Conservation (phyloP, 2,329 filamentous ascomycete genomes). For the Fusarium algeriense region DNA sequence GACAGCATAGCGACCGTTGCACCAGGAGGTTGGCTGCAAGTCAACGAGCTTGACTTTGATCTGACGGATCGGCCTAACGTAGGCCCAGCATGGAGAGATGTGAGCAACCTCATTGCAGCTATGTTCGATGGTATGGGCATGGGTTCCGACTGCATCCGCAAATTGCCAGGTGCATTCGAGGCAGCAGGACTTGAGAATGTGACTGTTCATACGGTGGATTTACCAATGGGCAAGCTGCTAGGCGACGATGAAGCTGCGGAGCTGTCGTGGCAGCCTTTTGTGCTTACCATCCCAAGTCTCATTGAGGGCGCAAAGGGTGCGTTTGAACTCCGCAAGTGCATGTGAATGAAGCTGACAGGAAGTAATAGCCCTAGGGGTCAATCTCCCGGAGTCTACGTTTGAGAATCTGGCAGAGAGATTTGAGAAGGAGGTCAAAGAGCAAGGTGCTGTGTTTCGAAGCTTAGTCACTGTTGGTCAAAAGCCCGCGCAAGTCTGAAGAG, state of each 20-base stretch:
- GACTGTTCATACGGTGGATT: background rate
- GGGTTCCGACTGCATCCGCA: background rate
- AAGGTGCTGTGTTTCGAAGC: conserved; percentile 7
- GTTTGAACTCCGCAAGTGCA: fast-evolving
- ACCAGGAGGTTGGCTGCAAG: conserved; percentile 22
- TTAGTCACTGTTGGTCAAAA: conserved; percentile 12
- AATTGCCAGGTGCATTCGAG: background rate
- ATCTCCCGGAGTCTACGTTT: background rate
- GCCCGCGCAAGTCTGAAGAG: background rate
- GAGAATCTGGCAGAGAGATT: conserved; percentile 15
- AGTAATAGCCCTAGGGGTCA: background rate
- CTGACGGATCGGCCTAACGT: background rate
- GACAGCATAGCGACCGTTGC: background rate
- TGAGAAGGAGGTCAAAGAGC: conserved; percentile 16
- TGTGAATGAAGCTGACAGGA: background rate
- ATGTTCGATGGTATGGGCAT: conserved; percentile 27
- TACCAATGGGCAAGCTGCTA: conserved; percentile 19
- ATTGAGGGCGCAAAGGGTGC: conserved; percentile 13
- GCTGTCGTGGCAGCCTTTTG: conserved; percentile 11
- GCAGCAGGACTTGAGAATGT: background rate
- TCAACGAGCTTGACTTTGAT: conserved; percentile 27
- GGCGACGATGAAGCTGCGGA: background rate
- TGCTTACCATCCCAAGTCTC: conserved; percentile 12
- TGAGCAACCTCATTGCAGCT: background rate
- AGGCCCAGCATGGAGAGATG: conserved; percentile 14